Conservation (phyloP, 768 basidiomycete genomes). For the Trametes villosa region DNA sequence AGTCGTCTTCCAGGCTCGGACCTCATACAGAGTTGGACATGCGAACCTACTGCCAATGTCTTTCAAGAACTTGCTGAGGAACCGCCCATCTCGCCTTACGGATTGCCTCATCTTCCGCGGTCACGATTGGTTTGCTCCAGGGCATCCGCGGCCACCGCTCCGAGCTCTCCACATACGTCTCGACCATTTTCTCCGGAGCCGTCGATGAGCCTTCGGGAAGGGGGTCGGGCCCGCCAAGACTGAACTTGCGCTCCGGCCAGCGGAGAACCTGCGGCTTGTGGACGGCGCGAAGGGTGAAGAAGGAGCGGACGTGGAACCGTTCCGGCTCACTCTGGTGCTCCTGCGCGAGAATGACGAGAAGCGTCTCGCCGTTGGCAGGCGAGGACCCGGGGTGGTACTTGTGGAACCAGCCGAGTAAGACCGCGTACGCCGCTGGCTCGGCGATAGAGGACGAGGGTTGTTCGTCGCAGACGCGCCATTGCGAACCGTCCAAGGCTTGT, state of each 20-base stretch:
- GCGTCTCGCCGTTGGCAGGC: background rate
- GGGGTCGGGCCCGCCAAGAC: constrained; percentile 2
- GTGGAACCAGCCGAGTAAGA: constrained; percentile 12
- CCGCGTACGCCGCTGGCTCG: background rate
- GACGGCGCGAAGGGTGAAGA: background rate
- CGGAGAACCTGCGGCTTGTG: constrained; percentile 1
- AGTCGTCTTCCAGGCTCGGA: too few relatives aligned
- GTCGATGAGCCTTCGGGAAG: background rate
- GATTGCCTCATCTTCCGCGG: background rate
- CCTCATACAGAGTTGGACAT: too few relatives aligned
- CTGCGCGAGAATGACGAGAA: constrained; percentile 5
- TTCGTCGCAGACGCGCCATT: background rate
- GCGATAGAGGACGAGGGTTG: background rate
- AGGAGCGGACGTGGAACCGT: constrained; percentile 13
- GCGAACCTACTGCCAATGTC: background rate
- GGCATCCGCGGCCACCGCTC: background rate
- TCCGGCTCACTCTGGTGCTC: background rate
- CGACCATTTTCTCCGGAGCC: background rate
- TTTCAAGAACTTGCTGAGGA: background rate
- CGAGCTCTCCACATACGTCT: background rate
- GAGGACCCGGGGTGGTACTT: constrained; percentile 4
- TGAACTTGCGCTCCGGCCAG: constrained; percentile 6
- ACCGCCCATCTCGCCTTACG: constrained; percentile 1
- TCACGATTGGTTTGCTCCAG: background rate
- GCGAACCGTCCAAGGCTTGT: background rate